phyloP scores from a whole-genome alignment of 2,329 filamentous ascomycete genomes.

The Fusarium annulatum region DNA sequence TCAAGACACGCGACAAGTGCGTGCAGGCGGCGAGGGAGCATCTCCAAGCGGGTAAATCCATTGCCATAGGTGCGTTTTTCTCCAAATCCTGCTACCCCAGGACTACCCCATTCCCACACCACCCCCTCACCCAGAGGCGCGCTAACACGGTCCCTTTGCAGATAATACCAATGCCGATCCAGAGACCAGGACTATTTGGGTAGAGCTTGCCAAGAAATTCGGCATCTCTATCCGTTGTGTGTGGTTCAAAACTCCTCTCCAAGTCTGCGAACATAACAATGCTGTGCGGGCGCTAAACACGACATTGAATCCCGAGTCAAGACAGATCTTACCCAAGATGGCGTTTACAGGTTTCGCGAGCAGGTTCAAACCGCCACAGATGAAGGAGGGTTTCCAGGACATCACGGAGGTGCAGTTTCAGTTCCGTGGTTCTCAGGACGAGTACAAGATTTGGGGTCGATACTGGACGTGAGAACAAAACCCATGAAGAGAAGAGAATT shows the following conservation, averaged over 20 bases:
- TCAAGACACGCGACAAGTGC: slow-evolving; percentile 79
- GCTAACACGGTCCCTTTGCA: slow-evolving; percentile 51
- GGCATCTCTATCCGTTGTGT: slow-evolving; percentile 84
- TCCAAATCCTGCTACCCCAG: slow-evolving; percentile 3
- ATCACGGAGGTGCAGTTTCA: slow-evolving; percentile 80
- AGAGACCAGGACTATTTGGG: slow-evolving; percentile 82
- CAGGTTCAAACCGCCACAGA: slow-evolving; percentile 77
- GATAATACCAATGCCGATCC: slow-evolving; percentile 96
- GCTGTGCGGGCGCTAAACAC: slow-evolving; percentile 78
- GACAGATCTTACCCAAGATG: slow-evolving; percentile 77
- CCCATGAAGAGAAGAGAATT: neutral
- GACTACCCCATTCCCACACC: slow-evolving; percentile 29
- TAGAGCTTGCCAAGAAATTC: slow-evolving; percentile 76
- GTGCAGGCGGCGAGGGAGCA: slow-evolving; percentile 77
- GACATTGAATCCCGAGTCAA: slow-evolving; percentile 84
- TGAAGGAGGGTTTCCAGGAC: slow-evolving; percentile 85
- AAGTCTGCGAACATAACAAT: slow-evolving; percentile 87
- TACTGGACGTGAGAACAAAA: slow-evolving; percentile 73
- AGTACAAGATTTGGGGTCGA: slow-evolving; percentile 77
- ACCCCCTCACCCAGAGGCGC: slow-evolving; percentile 13
- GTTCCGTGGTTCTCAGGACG: slow-evolving; percentile 76
- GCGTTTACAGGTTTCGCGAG: slow-evolving; percentile 83
- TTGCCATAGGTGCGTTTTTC: slow-evolving; percentile 78
- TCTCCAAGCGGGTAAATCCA: slow-evolving; percentile 72
- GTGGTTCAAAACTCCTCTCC: slow-evolving; percentile 79